These are phyloP conservation scores for Thermothelomyces thermophilus DNA, from an alignment of 2,329 filamentous ascomycete species.

Conservation along the genomic window DNA sequence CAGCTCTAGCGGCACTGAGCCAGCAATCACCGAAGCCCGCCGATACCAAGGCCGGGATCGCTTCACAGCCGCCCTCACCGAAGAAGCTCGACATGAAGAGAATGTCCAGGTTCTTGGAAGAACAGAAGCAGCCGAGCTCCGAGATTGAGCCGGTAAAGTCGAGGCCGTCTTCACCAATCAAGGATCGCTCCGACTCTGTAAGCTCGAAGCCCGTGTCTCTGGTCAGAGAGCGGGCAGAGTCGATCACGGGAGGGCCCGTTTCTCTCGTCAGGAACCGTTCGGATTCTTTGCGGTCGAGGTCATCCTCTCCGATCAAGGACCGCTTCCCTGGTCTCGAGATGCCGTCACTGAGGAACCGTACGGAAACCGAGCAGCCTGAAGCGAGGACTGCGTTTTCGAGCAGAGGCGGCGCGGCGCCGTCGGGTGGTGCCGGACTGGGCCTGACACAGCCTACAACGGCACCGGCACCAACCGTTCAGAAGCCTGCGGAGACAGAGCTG, in stretches of 20 bases:
- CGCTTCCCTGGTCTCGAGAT: slow-evolving; percentile 24
- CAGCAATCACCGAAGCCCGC: slow-evolving; percentile 24
- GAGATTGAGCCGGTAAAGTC: slow-evolving; percentile 27
- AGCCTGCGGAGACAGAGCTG: neutral
- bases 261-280: slow-evolving; percentile 27
- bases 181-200: slow-evolving; percentile 21
- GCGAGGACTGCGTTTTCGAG: slow-evolving; percentile 34
- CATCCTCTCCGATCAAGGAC: slow-evolving; percentile 32
- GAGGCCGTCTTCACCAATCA: slow-evolving; percentile 29
- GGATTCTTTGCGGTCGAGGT: slow-evolving; percentile 26
- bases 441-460: slow-evolving; percentile 12
- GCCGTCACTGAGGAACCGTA: slow-evolving; percentile 25
- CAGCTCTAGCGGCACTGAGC: slow-evolving; percentile 25
- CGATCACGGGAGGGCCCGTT: slow-evolving; percentile 24
- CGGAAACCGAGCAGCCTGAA: slow-evolving; percentile 23
- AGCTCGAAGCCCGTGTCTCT: slow-evolving; percentile 20
- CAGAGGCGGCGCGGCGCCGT: slow-evolving; percentile 30
- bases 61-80: slow-evolving; percentile 45
- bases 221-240: slow-evolving; percentile 22
- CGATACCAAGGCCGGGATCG: slow-evolving; percentile 22
- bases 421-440: slow-evolving; percentile 26
- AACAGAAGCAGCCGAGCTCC: slow-evolving; percentile 29
- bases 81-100: slow-evolving; percentile 53
- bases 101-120: slow-evolving; percentile 52
- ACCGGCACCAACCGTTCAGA: slow-evolving; percentile 1